Percentiles rank a stretch among this genome's conserved stretches.
phyloP scores from a whole-genome alignment of 2,329 filamentous ascomycete species.

The Cladosporium sp. region DNA sequence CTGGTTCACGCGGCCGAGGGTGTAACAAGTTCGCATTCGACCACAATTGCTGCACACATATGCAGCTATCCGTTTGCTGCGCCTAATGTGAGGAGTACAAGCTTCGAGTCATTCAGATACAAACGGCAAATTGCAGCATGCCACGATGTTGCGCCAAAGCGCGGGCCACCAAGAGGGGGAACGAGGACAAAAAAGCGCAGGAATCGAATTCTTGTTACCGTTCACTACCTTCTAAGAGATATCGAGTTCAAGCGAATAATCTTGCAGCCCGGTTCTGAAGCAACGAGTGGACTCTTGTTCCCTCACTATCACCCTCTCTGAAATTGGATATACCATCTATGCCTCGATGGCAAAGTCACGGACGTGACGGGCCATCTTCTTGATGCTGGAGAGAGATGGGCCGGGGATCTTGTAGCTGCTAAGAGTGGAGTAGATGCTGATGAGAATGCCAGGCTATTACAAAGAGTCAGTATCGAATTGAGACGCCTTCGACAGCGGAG shows the following conservation, averaged over 20 bases:
- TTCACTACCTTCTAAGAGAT: not conserved
- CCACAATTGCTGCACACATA: not conserved
- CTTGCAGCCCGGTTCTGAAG: not conserved
- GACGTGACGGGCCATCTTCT: conserved; percentile 19
- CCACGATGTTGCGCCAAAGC: not conserved
- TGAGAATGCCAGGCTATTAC: conserved; percentile 51
- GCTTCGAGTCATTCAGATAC: not conserved
- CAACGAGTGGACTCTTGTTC: not conserved
- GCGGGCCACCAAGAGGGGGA: not conserved
- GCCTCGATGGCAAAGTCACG: conserved; percentile 14
- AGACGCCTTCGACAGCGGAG: not conserved
- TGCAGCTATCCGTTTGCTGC: not conserved
- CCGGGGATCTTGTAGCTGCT: conserved; percentile 54
- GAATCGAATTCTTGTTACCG: not conserved
- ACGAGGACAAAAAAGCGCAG: not conserved
- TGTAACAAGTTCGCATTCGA: not conserved
- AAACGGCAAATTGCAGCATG: not conserved
- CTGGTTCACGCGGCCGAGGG: not conserved
- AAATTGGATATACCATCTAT: not conserved
- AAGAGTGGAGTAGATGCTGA: conserved; percentile 59
- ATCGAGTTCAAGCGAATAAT: not conserved
- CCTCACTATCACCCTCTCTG: not conserved
- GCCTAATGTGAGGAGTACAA: not conserved
- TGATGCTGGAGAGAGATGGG: conserved; percentile 39
- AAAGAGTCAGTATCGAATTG: not conserved